Base-by-base conservation (phyloP, 73 alveolate species). In the Stentor coeruleus region DNA sequence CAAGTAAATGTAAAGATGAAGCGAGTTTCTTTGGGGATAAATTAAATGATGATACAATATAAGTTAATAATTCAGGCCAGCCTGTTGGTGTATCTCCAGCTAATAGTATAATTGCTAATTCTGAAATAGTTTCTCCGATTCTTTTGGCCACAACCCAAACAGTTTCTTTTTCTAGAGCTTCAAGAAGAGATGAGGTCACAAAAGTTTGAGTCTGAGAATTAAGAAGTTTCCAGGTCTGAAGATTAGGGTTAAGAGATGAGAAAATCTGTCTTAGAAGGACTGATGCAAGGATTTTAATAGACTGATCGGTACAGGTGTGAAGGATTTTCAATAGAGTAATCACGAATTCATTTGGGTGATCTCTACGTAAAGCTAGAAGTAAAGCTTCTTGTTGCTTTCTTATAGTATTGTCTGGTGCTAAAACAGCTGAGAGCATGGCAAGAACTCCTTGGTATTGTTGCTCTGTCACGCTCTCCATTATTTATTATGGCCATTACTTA, bases 71-170 rank as follows among this genome's bases (percentile, higher is more conserved):
- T 39, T 74, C 42, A 86, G 86, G 38, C 90, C 88, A 20, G 86
- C 93, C 28, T 76, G 58, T 89, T 88, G 85, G 14, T 81, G 73
- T 3, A 58, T 35, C 76, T 76, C 76, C 75, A 6, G 49, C 88
- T 90, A 79, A 81, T 82, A 90, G 74, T 33, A 87, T 81, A 20
- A 91, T 91, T 30, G 82, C 88, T 38, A 90, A 82, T 83, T 94
- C 98, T 49, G 92, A 91, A 73, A 92, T 87, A 59, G 89, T 58
- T 57, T 94, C 94, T 81, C 97, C 86, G 6, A 92, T 49, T 85
- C 82, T 74, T 42, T 81, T 84, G 58, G 88, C 73, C 75, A 92
- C 86, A 39, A 39, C 76, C 82, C 85, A 81, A 75, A 86, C 88
- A 15, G 77, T 72, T 77, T 88, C 91, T 14, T 82, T 77, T 40